Conservation (phyloP, 2,329 filamentous ascomycete species). For the Escovopsis sp. region DNA sequence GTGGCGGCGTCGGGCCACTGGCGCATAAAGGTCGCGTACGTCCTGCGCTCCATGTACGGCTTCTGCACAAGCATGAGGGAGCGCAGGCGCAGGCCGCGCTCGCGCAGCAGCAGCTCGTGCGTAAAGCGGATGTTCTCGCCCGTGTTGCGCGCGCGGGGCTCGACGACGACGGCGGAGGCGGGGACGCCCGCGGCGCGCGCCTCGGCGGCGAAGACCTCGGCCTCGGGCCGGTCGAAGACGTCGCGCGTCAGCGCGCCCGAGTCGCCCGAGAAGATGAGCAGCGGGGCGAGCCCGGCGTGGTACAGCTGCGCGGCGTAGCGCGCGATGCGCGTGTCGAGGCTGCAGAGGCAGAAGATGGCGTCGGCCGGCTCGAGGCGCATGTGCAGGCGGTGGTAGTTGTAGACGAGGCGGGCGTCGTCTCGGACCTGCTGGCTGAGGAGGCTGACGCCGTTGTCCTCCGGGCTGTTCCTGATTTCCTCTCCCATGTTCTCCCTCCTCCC, state of each 20-base stretch:
- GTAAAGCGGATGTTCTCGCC: conserved; percentile 34
- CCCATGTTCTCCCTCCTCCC: too few species aligned
- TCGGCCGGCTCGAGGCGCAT: conserved; percentile 22
- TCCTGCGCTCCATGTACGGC: conserved; percentile 33
- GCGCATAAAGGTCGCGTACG: conserved; percentile 30
- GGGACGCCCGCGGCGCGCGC: conserved; percentile 26
- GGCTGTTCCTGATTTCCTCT: neutral
- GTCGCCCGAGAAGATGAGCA: conserved; percentile 30
- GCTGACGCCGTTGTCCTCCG: too few species aligned
- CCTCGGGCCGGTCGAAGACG: conserved; percentile 26
- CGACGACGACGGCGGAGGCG: conserved; percentile 22
- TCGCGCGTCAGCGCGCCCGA: conserved; percentile 25
- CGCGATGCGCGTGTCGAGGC: conserved; percentile 31
- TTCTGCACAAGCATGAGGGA: conserved; percentile 31
- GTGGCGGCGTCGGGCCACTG: conserved; percentile 26
- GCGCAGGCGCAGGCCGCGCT: conserved; percentile 7
- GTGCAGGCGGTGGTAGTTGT: conserved; percentile 29
- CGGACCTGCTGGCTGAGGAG: conserved; percentile 1
- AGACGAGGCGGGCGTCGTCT: conserved; percentile 23
- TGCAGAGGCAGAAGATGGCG: conserved; percentile 33
- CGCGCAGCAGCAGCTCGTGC: conserved; percentile 18
- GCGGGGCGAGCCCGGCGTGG: conserved; percentile 22
- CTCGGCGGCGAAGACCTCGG: conserved; percentile 26
- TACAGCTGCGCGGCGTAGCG: conserved; percentile 26
- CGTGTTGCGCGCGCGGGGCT: conserved; percentile 27